Evolutionary conservation across 2,329 filamentous ascomycete genomes (phyloP).

Genomic region (Ascomycota sp.): DNA sequence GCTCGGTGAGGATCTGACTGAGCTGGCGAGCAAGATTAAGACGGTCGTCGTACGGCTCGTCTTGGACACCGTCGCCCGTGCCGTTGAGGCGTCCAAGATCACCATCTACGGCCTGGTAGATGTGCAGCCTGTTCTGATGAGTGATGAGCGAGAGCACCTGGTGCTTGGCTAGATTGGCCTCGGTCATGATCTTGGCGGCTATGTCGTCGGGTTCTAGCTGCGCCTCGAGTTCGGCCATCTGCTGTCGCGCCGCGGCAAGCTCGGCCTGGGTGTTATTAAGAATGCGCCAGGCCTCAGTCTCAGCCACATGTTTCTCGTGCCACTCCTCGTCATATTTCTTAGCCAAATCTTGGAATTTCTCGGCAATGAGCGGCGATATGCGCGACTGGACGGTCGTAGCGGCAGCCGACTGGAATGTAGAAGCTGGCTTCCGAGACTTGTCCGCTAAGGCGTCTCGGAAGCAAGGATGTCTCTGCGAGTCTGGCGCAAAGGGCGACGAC

Average conservation of each 20-base stretch:
- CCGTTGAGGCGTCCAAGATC: conserved; percentile 13
- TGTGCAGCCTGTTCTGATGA: conserved; percentile 28
- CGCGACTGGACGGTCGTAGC: conserved; percentile 47
- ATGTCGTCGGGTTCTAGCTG: conserved; percentile 32
- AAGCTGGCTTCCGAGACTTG: conserved; percentile 17
- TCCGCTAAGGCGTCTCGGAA: conserved; percentile 28
- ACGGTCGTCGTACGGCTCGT: conserved; percentile 30
- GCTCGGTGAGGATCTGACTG: conserved; percentile 31
- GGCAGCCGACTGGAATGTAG: conserved; percentile 35
- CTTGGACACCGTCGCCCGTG: conserved; percentile 4
- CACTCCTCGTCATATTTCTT: conserved; percentile 53
- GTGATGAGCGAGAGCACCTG: conserved; percentile 26
- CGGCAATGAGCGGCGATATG: conserved; percentile 44
- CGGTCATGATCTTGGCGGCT: conserved; percentile 25
- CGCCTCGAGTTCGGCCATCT: conserved; percentile 33
- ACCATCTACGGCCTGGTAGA: conserved; percentile 28
- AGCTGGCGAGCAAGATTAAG: conserved; percentile 36
- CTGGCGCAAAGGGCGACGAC: conserved; percentile 46
- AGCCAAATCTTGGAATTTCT: conserved; percentile 50
- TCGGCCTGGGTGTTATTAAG: conserved; percentile 46
- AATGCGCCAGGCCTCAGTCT: conserved; percentile 43
- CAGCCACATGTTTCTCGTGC: conserved; percentile 46
- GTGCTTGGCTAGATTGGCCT: conserved; percentile 26
- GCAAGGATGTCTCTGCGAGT: conserved; percentile 31
- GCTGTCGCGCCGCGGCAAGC: conserved; percentile 34